Percentiles rank a stretch among this genome's conserved stretches.
phyloP scores from a whole-genome alignment of 257 asterid genomes.

The Euphrasia confusa region DNA sequence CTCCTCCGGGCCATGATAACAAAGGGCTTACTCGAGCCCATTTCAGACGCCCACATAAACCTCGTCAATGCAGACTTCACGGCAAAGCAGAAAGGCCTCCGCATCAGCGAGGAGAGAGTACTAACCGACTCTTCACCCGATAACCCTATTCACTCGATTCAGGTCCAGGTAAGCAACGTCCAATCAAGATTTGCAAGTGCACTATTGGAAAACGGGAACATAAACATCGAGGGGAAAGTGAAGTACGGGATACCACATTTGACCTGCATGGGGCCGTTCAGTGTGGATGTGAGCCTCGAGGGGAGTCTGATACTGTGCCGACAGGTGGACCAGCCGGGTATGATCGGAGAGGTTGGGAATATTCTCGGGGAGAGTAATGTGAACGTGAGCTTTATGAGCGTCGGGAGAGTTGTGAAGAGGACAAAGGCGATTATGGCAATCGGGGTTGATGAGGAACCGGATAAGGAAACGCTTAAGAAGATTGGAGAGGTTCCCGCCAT shows the following conservation, averaged over 20 bases:
- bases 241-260: constrained; percentile 68
- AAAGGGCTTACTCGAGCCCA: constrained; percentile 89
- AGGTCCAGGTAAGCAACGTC: constrained; percentile 62
- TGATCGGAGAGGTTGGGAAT: constrained; percentile 78
- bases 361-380: constrained; percentile 75
- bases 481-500: constrained; percentile 70
- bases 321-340: constrained; percentile 88
- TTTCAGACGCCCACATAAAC: constrained; percentile 61
- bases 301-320: constrained; percentile 75
- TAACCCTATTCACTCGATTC: constrained; percentile 62
- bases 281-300: constrained; percentile 76
- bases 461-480: constrained; percentile 54
- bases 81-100: constrained; percentile 78
- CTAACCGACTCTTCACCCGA: constrained; percentile 44
- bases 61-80: constrained; percentile 89
- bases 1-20: constrained; percentile 92
- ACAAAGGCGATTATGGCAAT: constrained; percentile 87
- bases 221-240: constrained; percentile 65
- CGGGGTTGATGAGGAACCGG: constrained; percentile 93
- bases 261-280: constrained; percentile 55
- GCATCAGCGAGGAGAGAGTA: constrained; percentile 71
- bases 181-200: constrained; percentile 70
- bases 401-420: constrained; percentile 67
- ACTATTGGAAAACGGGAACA: constrained; percentile 46
- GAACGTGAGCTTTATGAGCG: constrained; percentile 93